Percentiles rank a stretch among this genome's conserved stretches.
Evolutionary conservation across 768 basidiomycete species (phyloP).

Genomic region (Jaapia argillacea): DNA sequence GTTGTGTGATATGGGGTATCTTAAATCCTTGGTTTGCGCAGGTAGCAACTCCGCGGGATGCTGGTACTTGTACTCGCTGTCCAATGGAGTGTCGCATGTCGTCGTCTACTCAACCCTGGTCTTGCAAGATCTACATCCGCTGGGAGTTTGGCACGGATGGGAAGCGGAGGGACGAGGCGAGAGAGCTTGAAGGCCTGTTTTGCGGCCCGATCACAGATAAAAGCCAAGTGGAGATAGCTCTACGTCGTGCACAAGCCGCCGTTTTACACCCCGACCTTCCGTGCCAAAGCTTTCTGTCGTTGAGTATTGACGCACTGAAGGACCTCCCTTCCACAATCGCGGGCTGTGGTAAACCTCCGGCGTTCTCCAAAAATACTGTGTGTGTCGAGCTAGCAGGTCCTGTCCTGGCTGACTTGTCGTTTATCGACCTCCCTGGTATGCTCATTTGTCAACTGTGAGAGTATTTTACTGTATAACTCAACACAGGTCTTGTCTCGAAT

Average conservation of each 20-base stretch:
- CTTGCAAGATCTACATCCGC: slow-evolving; percentile 31
- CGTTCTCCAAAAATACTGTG: slow-evolving; percentile 17
- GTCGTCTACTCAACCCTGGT: slow-evolving; percentile 15
- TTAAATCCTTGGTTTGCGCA: slow-evolving; percentile 8
- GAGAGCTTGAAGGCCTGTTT: slow-evolving; percentile 29
- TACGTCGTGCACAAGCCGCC: slow-evolving; percentile 52
- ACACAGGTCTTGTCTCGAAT: slow-evolving; percentile 35
- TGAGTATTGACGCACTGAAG: neutral
- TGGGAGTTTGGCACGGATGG: slow-evolving; percentile 26
- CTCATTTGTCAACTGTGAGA: neutral
- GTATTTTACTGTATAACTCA: neutral
- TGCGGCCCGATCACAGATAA: slow-evolving; percentile 31
- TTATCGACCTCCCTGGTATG: slow-evolving; percentile 17
- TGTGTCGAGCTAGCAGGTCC: slow-evolving; percentile 18
- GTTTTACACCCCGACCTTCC: slow-evolving; percentile 36
- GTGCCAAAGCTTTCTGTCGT: slow-evolving; percentile 13
- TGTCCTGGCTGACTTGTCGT: slow-evolving; percentile 15
- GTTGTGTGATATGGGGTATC: slow-evolving; percentile 6
- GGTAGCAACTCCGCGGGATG: slow-evolving; percentile 39
- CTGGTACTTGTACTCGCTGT: slow-evolving; percentile 36
- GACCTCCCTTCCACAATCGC: neutral
- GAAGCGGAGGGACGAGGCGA: slow-evolving; percentile 10
- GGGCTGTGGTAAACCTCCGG: neutral
- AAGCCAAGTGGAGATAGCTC: slow-evolving; percentile 34
- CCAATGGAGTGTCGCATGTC: slow-evolving; percentile 26